A percentile compares a stretch with the other conserved stretches of the same genome.
These are phyloP conservation scores for Dacryopinax spathularia DNA, from an alignment of 768 basidiomycete species.

Conservation along the genomic window DNA sequence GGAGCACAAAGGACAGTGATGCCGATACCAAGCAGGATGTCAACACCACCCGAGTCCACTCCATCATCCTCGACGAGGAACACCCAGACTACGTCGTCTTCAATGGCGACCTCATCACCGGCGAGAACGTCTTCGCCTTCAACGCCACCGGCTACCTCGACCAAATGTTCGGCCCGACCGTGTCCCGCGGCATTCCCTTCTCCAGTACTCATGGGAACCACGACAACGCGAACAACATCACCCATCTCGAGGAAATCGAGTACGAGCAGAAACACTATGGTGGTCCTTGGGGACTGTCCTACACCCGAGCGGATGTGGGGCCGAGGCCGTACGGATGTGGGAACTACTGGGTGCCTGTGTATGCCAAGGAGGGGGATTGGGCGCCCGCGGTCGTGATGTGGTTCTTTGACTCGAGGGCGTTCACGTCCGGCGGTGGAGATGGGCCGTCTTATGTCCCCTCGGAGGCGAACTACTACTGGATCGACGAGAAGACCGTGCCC, in stretches of 20 bases:
- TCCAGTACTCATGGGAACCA: constrained; percentile 43
- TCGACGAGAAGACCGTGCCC: constrained; percentile 43
- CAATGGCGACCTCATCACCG: constrained; percentile 62
- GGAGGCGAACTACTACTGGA: constrained; percentile 33
- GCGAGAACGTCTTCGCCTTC: constrained; percentile 29
- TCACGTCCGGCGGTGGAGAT: constrained; percentile 24
- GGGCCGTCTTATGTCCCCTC: constrained; percentile 35
- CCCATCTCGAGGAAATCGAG: constrained; percentile 50
- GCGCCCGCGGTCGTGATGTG: constrained; percentile 46
- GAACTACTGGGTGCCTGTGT: constrained; percentile 66
- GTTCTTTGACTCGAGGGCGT: constrained; percentile 60
- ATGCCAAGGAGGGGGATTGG: constrained; percentile 13
- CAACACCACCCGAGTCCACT: background rate
- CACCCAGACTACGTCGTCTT: constrained; percentile 26
- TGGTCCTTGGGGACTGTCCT: background rate
- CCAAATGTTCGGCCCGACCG: constrained; percentile 46
- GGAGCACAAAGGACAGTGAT: background rate
- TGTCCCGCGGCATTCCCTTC: constrained; percentile 44
- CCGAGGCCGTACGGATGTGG: constrained; percentile 20
- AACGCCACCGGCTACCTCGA: constrained; percentile 57
- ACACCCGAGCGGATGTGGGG: constrained; percentile 29
- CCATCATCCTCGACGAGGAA: background rate
- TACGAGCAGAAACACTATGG: constrained; percentile 29
- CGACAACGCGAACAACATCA: constrained; percentile 51
- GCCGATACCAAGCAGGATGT: background rate